Conservation (phyloP, 2,329 filamentous ascomycete species). For the Orbilia brochopaga region DNA sequence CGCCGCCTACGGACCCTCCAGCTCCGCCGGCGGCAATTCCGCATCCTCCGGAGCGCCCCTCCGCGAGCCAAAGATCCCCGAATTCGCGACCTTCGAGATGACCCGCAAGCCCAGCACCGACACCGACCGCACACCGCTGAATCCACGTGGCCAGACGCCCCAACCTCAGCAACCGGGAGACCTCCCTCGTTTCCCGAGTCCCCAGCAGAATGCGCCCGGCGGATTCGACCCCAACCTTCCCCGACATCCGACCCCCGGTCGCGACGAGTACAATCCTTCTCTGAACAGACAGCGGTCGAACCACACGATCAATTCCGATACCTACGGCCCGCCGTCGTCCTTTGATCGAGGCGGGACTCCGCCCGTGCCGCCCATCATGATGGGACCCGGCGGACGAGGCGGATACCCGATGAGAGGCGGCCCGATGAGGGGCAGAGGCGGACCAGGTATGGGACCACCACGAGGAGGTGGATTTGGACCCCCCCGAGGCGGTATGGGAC, state of each 20-base stretch:
- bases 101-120: conserved; percentile 46
- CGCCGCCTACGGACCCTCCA: conserved; percentile 16
- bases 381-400: conserved; percentile 33
- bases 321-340: conserved; percentile 38
- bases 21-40: conserved; percentile 7
- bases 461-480: conserved; percentile 52
- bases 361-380: conserved; percentile 32
- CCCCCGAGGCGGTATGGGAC: conserved; percentile 46
- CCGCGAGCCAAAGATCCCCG: conserved; percentile 53
- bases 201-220: conserved; percentile 36
- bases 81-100: conserved; percentile 55
- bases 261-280: conserved; percentile 28
- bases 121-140: conserved; percentile 54
- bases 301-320: conserved; percentile 49
- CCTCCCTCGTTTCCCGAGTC: conserved; percentile 26
- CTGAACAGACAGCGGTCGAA: conserved; percentile 49
- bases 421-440: conserved; percentile 45
- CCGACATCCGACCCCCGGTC: conserved; percentile 38
- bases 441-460: conserved; percentile 36
- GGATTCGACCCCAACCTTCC: conserved; percentile 48
- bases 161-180: conserved; percentile 31
- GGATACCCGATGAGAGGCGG: conserved; percentile 49
- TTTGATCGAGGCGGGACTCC: conserved; percentile 44
- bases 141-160: conserved; percentile 48
- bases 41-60: conserved; percentile 10